Percentiles rank a stretch among this genome's conserved stretches.
These are phyloP conservation scores for Aeschynomene evenia DNA, from an alignment of 306 rosid species.

Conservation along the genomic window DNA sequence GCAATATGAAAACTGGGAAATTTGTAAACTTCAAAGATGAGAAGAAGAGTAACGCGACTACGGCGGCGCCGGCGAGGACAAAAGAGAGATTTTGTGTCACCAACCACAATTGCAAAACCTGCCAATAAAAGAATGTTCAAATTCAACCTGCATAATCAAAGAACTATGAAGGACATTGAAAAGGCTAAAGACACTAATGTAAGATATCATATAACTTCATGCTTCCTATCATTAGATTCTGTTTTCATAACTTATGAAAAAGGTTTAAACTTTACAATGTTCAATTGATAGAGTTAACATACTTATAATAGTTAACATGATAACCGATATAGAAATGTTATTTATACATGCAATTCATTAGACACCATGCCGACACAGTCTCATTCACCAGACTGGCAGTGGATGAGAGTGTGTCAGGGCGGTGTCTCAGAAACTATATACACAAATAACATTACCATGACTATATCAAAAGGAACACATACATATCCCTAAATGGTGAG, in stretches of 20 bases:
- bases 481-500: neutral
- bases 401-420: too few species aligned
- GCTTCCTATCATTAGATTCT: neutral
- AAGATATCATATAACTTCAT: neutral
- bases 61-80: constrained; percentile 71
- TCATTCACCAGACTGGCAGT: too few species aligned
- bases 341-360: too few species aligned
- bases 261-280: neutral
- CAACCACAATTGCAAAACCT: constrained; percentile 88
- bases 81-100: constrained; percentile 69
- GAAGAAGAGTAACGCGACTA: constrained; percentile 47
- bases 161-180: neutral
- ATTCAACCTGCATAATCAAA: neutral
- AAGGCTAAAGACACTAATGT: neutral
- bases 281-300: neutral
- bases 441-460: too few species aligned
- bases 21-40: constrained; percentile 57
- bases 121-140: constrained; percentile 16
- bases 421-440: too few species aligned
- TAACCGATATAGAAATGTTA: too few species aligned
- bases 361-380: too few species aligned
- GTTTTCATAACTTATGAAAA: neutral
- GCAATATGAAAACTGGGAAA: constrained; percentile 50
- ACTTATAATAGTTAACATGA: neutral
- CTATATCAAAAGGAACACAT: neutral